Evolutionary conservation across 1,139 yeast species (phyloP), one percentile per base, ranked within the genome.

Genomic region (Sugiyamaella neomexicana): DNA sequence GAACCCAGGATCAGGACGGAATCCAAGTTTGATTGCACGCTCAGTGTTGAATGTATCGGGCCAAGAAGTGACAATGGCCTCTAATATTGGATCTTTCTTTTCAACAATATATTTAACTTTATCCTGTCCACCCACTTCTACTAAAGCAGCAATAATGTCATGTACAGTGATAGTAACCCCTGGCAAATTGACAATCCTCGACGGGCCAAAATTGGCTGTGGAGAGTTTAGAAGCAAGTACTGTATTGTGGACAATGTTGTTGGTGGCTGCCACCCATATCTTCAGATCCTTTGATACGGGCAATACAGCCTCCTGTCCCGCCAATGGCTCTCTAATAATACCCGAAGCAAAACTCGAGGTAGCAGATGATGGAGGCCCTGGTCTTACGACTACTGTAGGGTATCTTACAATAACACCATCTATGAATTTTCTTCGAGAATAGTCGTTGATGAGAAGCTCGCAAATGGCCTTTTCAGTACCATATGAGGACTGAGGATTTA

Each of bases 281-380:
- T 52, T 51, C 27, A 62, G 55, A 38, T 46, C 46, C 29, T 58
- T 59, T 39, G 55, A 53, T 3, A 54, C 59, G 8, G 65, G 65
- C 40, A 62, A 46, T 6, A 49, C 54, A 12, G 62, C 60, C 38
- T 45, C 50, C 17, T 47, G 39, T 8, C 60, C 61, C 13, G 42
- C 52, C 42, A 62, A 44, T 23, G 66, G 66, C 48, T 62, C 66
- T n/a, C 65, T 55, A 41, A 62, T 61, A 49, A 62, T 62, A 16
- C 64, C 65, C 6, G 65, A 62, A 9, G 64, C 59, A 54, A 62
- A 63, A 25, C 62, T 59, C 10, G 65, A 62, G 6, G 65, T 61
- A 9, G 65, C 66, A 13, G 59, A 56, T 16, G 63, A 61, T 3
- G 66, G 66, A 27, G 60, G 53, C 10, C 65, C 66, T 2, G 66